Conservation (phyloP, 805 yeast species). For the Starmera dryadoides region DNA sequence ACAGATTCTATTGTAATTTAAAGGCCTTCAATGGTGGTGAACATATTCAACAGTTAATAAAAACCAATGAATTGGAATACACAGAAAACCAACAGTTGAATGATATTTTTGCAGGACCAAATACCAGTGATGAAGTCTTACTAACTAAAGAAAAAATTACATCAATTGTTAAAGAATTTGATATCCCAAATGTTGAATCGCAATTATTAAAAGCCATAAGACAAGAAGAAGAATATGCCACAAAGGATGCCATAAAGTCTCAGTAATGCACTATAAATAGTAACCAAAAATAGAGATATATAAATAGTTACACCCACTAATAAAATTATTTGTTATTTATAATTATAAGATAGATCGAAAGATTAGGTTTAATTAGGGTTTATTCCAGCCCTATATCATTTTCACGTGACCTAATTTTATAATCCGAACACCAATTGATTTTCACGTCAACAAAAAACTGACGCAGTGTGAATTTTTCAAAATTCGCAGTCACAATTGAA, state of each 20-base stretch:
- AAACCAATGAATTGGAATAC: constrained; percentile 31
- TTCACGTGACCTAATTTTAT: background rate
- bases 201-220: constrained; percentile 43
- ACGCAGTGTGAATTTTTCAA: background rate
- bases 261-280: too few relatives aligned
- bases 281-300: too few relatives aligned
- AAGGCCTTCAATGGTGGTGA: constrained; percentile 71
- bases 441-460: too few relatives aligned
- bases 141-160: constrained; percentile 40
- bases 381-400: background rate
- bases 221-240: constrained; percentile 37
- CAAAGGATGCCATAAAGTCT: background rate
- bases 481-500: background rate
- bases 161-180: constrained; percentile 35
- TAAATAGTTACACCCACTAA: too few relatives aligned
- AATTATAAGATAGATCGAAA: too few relatives aligned
- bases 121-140: constrained; percentile 24
- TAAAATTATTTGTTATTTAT: too few relatives aligned
- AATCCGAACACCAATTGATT: background rate
- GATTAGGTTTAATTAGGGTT: too few relatives aligned
- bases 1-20: constrained; percentile 77
- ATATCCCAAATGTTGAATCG: constrained; percentile 34
- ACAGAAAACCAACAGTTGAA: constrained; percentile 24
- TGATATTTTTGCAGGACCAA: constrained; percentile 15
- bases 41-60: constrained; percentile 55